phyloP scores from a whole-genome alignment of 257 asterid species.

The Jaltomata sinuosa region DNA sequence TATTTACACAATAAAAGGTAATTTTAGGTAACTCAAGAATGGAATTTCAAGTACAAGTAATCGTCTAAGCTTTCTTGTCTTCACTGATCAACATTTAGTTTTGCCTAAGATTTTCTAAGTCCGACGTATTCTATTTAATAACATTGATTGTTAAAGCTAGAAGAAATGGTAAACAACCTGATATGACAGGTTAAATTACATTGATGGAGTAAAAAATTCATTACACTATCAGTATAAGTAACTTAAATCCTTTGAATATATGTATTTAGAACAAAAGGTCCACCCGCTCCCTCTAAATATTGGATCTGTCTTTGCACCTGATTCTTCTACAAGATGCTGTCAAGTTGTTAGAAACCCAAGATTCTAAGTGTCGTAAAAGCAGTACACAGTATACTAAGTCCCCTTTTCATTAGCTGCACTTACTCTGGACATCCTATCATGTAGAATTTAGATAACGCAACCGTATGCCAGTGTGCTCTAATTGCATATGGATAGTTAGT shows the following conservation, averaged over 20 bases:
- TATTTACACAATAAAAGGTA: not conserved
- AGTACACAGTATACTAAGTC: not conserved
- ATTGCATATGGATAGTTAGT: not conserved
- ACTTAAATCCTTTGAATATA: not conserved
- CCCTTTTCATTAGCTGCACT: not conserved
- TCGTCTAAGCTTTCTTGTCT: no score
- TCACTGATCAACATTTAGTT: no score
- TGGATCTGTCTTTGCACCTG: not conserved
- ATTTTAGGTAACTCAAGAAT: not conserved
- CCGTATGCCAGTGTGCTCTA: not conserved
- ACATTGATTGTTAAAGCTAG: not conserved
- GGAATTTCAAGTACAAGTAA: no score
- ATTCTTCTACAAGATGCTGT: not conserved
- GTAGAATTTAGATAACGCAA: not conserved
- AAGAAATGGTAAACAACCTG: not conserved
- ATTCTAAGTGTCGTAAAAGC: not conserved
- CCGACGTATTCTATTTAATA: not conserved
- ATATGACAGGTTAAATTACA: not conserved
- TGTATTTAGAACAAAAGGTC: not conserved
- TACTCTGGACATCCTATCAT: not conserved
- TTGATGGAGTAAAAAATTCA: not conserved
- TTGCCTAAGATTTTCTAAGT: no score
- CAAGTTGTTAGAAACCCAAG: not conserved
- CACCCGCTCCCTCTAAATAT: not conserved
- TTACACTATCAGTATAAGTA: not conserved